These are phyloP conservation scores for Eucalyptus erythrocorys DNA, from an alignment of 345 rosid species.

Conservation along the genomic window DNA sequence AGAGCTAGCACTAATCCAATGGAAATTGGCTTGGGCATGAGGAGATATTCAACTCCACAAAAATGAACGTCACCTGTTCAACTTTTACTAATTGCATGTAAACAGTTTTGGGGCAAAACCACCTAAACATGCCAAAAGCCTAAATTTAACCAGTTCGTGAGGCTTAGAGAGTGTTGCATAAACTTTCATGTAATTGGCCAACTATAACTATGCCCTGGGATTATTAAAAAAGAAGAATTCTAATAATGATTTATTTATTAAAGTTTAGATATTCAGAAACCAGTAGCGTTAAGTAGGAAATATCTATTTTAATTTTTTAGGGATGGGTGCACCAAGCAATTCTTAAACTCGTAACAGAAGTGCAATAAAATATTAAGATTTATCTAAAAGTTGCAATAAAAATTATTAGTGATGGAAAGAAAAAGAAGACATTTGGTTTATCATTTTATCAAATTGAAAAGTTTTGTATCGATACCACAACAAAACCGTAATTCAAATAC, in stretches of 20 bases:
- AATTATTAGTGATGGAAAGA: too few relatives aligned
- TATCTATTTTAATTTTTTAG: rapidly evolving
- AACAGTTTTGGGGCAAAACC: neutral
- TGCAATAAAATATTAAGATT: neutral
- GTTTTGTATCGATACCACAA: neutral
- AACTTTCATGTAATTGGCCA: neutral
- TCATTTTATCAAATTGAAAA: neutral
- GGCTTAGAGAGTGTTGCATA: neutral
- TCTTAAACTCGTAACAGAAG: neutral
- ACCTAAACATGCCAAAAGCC: neutral
- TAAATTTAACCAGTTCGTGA: neutral
- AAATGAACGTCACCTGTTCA: neutral
- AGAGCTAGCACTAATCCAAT: neutral
- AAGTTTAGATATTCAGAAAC: neutral
- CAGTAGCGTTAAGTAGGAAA: too few relatives aligned
- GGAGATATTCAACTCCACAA: neutral
- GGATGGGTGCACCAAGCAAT: neutral
- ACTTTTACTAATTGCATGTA: neutral
- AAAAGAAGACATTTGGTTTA: neutral
- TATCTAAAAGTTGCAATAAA: neutral
- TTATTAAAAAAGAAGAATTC: neutral
- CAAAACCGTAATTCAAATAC: rapidly evolving
- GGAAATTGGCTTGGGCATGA: neutral
- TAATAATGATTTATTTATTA: neutral
- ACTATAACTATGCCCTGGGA: neutral